Evolutionary conservation across 2,329 filamentous ascomycete genomes (phyloP), one percentile per base, ranked within the genome.

Genomic region (Cladophialophora bantiana): DNA sequence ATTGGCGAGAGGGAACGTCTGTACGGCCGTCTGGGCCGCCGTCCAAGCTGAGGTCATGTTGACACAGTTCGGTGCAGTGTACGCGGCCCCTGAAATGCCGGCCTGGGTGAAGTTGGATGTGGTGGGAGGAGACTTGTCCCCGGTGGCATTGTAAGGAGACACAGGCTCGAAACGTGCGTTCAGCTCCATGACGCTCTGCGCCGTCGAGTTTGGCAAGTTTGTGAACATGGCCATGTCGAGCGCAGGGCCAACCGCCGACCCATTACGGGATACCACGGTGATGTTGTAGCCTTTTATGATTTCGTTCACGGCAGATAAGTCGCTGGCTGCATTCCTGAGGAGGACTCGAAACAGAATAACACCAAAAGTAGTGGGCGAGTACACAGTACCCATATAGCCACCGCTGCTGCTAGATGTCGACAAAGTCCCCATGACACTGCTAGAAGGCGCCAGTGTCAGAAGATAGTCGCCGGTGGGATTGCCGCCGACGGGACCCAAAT

Each of bases 81-180:
- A 50, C 10, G 45, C 26, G 20, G 18, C 45, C 18, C 20, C 45
- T 31, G 18, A 50, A 20, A 50, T 50, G 12, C 45, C 45, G 10
- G 45, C 45, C 20, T 50, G 45, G 13, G 45, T 50, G 45, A 50
- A 50, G 45, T 50, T 50, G 18, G 20, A 50, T 4, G 45, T 50
- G 18, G 45, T 50, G 45, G 4, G 7, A 50, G 45, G 45, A 9
- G 45, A 50, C 45, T 12, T 13, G 45, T 18, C 9, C 9, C 45
- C 45, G 20, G 45, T 26, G 15, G 45, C 45, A 13, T 50, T 50
- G 20, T 31, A 50, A 50, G 45, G 45, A 12, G 45, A 50, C 18
- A 50, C 45, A 20, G 45, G 18, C 10, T 26, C 9, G 45, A 50
- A 50, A 3, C 45, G 45, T 50, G 45, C 20, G 20, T 50, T 15